Evolutionary conservation across 768 basidiomycete genomes (phyloP).

Genomic region (Podaxis sp.): DNA sequence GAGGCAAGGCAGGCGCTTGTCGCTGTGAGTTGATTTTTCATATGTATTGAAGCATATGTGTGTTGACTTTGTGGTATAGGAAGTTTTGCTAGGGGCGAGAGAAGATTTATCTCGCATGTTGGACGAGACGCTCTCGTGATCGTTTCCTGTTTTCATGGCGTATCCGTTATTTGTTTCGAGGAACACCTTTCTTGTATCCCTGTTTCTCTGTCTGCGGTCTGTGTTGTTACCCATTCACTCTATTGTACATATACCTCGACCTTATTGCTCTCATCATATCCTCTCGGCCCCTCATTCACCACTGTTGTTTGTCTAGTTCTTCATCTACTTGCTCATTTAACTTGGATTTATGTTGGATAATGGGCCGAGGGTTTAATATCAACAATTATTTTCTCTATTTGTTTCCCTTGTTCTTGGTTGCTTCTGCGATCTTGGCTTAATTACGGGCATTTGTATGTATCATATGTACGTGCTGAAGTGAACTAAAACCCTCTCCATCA

Average conservation of each 20-base stretch:
- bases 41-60: not conserved
- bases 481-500: constrained; percentile 26
- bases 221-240: not conserved
- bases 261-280: not conserved
- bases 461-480: constrained; percentile 28
- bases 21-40: constrained; percentile 37
- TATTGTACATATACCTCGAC: constrained; percentile 12
- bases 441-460: constrained; percentile 5
- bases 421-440: not conserved
- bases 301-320: not conserved
- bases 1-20: constrained; percentile 63
- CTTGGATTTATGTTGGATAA: constrained; percentile 4
- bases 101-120: constrained; percentile 14
- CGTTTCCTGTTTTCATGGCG: not conserved
- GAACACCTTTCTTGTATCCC: not conserved
- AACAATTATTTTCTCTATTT: not conserved
- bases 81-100: constrained; percentile 12
- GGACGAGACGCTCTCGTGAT: constrained; percentile 11
- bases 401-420: not conserved
- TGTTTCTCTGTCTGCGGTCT: not conserved
- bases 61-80: constrained; percentile 1
- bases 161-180: not conserved
- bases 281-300: not conserved
- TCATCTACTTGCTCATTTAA: not conserved
- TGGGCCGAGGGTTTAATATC: not conserved